Conservation (phyloP, 768 basidiomycete species). For the Postia placenta region DNA sequence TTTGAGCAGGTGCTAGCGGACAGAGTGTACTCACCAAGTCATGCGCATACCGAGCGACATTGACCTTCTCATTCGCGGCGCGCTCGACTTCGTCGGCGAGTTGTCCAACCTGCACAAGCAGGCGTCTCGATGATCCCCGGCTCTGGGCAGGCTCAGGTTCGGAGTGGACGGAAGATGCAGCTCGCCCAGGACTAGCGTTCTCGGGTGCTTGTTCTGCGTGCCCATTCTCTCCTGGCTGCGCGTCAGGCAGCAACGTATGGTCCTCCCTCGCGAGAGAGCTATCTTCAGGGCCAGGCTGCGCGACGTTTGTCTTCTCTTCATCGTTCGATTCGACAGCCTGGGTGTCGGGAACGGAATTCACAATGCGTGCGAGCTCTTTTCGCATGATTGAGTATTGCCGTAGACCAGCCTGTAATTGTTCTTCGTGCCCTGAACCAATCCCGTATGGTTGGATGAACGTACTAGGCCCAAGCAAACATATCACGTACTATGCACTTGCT, state of each 20-base stretch:
- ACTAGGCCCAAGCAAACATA: background rate
- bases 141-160: background rate
- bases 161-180: background rate
- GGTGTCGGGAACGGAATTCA: no score
- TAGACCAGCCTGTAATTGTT: constrained; percentile 38
- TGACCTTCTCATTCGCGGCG: constrained; percentile 72
- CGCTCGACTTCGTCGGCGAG: constrained; percentile 55
- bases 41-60: constrained; percentile 62
- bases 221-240: background rate
- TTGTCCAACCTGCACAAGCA: constrained; percentile 54
- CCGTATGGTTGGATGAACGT: background rate
- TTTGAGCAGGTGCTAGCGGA: background rate
- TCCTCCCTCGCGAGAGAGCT: no score
- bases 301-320: no score
- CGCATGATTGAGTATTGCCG: constrained; percentile 41
- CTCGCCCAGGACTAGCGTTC: background rate
- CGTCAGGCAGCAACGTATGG: no score
- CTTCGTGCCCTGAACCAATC: constrained; percentile 20
- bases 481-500: constrained; percentile 47
- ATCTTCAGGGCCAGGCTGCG: no score
- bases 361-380: constrained; percentile 19
- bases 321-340: no score
- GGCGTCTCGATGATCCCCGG: constrained; percentile 13
- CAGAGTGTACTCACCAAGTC: constrained; percentile 48
- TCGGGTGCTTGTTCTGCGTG: background rate